Conservation (phyloP, 495 filamentous ascomycete genomes). For the Aspergillus bertholletiae region DNA sequence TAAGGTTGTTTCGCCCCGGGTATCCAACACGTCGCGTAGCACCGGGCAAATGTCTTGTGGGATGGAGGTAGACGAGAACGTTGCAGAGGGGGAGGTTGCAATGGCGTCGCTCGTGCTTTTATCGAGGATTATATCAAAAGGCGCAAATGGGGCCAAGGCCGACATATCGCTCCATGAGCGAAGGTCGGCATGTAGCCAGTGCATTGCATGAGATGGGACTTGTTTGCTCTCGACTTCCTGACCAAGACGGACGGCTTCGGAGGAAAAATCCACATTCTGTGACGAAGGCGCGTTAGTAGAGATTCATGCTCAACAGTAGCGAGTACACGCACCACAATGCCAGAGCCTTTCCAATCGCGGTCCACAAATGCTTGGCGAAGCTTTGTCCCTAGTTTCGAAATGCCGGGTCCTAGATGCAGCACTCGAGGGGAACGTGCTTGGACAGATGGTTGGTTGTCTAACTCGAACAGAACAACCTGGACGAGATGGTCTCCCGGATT, state of each 20-base stretch:
- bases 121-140: slow-evolving; percentile 39
- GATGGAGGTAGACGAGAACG: slow-evolving; percentile 10
- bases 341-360: slow-evolving; percentile 27
- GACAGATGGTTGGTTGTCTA: slow-evolving; percentile 17
- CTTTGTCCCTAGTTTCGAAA: slow-evolving; percentile 34
- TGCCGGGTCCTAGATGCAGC: slow-evolving; percentile 39
- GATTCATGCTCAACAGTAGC: no score
- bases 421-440: slow-evolving; percentile 18
- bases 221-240: slow-evolving; percentile 21
- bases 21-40: slow-evolving; percentile 15
- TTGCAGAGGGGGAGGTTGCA: slow-evolving; percentile 24
- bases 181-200: slow-evolving; percentile 34
- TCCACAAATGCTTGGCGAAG: slow-evolving; percentile 28
- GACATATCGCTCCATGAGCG: slow-evolving; percentile 34
- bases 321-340: slow-evolving; percentile 32
- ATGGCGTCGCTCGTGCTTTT: slow-evolving; percentile 46
- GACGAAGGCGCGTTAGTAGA: not conserved
- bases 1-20: slow-evolving; percentile 8
- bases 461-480: slow-evolving; percentile 24
- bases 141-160: slow-evolving; percentile 19
- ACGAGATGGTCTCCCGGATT: slow-evolving; percentile 36
- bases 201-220: slow-evolving; percentile 25
- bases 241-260: slow-evolving; percentile 39
- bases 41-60: slow-evolving; percentile 20
- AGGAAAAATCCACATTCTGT: slow-evolving; percentile 44